Base-by-base conservation (phyloP, 2,329 filamentous ascomycete genomes). In the Trematosphaeria pertusa region DNA sequence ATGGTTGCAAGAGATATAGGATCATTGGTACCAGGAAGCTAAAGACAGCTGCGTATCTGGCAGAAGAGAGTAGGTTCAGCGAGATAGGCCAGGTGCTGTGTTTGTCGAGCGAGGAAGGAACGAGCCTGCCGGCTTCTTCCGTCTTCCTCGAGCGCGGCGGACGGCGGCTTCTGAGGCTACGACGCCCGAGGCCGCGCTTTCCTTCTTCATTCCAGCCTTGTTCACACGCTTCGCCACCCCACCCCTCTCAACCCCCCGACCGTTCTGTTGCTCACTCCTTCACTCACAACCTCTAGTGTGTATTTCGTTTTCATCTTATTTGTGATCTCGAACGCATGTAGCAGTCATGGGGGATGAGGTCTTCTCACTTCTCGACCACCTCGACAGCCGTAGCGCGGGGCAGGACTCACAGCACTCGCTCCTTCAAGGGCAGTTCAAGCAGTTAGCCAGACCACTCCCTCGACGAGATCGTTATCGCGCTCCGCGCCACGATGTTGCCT, bases 401-500 rank as follows among this genome's bases (percentile, higher is more conserved):
- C 12, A 42, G 19, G 17, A 40, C 26, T 51, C 41, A 22, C 58
- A 48, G 12, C 50, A 59, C 41, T 28, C 58, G 12, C 10, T 56
- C 14, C 12, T 49, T 17, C 61, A 50, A 10, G 50, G 56, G 14
- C 54, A 53, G 3, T 56, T 50, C 49, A 54, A 34, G 15, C 50
- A 53, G 18, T 15, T 38, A 4, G 7, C 48, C 18, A 47, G 32
- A 34, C 30, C 45, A 36, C 7, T 54, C 6, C 44, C 54, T 20
- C 45, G 49, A 6, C 48, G 64, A 35, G 56, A 68, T 33, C 64
- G 59, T 2, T 70, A 62, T 50, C 64, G 61, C 21, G 43, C 52
- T 4, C 46, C 41, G 17, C 58, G 53, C 30, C 48, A 55, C 12
- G 44, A 58, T 15, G 37, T 44, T 15, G 38, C 53, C 26, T 60